Conservation (phyloP, 1,284 basidiomycete genomes). For the Puccinia polysora region DNA sequence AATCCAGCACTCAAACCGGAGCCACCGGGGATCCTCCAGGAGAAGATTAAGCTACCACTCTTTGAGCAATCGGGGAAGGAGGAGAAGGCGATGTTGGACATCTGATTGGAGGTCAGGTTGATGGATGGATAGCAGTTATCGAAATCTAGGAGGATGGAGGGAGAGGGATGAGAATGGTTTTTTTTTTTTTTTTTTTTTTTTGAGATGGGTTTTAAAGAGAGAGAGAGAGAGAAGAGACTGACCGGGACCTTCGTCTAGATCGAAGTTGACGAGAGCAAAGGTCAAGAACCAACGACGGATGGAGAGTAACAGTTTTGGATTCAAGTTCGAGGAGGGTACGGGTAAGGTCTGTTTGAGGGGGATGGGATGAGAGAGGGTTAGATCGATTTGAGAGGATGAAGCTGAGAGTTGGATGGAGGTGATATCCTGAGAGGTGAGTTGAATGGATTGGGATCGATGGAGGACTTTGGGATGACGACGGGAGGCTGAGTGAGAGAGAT, state of each 20-base stretch:
- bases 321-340: not conserved
- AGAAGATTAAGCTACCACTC: conserved; percentile 52
- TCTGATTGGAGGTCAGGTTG: not conserved
- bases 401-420: too few relatives aligned
- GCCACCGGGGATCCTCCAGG: conserved; percentile 51
- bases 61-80: conserved; percentile 78
- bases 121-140: conserved; percentile 39
- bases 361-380: not conserved
- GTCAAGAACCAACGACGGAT: conserved; percentile 1
- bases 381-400: too few relatives aligned
- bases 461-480: too few relatives aligned
- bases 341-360: conserved; percentile 5
- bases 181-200: not conserved
- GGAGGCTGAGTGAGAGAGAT: too few relatives aligned
- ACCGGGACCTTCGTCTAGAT: conserved; percentile 40
- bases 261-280: conserved; percentile 39
- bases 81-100: conserved; percentile 70
- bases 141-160: conserved; percentile 11
- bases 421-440: too few relatives aligned
- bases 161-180: not conserved
- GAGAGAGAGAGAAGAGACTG: not conserved
- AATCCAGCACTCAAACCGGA: conserved; percentile 44
- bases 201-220: not conserved
- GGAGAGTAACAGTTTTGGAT: not conserved
- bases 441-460: too few relatives aligned